phyloP scores from a whole-genome alignment of 257 asterid species.

The Petunia axillaris region DNA sequence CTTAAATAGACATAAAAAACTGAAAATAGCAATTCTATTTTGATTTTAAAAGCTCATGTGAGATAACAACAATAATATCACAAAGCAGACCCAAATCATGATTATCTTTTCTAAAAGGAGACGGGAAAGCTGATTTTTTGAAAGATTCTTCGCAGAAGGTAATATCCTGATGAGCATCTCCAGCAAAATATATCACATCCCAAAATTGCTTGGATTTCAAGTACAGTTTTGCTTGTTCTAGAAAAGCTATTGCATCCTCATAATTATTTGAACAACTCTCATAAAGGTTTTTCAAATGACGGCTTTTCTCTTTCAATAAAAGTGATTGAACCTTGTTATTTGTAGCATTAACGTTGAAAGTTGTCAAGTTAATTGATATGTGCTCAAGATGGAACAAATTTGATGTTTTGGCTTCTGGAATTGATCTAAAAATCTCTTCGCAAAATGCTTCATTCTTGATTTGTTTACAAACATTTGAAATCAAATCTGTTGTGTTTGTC shows the following conservation, averaged over 20 bases:
- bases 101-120: not conserved
- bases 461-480: conserved; percentile 19
- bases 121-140: not conserved
- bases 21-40: not conserved
- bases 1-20: not conserved
- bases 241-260: not conserved
- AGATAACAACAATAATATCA: conserved; percentile 15
- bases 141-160: not conserved
- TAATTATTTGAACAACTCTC: conserved; percentile 23
- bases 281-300: not conserved
- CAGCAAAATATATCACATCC: not conserved
- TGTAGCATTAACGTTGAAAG: not conserved
- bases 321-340: not conserved
- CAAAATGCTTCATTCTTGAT: conserved; percentile 13
- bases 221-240: not conserved
- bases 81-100: not conserved
- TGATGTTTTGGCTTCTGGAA: conserved; percentile 15
- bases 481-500: not conserved
- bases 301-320: not conserved
- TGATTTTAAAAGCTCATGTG: not conserved
- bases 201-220: conserved; percentile 12
- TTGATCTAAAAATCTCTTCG: conserved; percentile 1
- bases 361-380: not conserved
- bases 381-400: not conserved
- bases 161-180: not conserved